Percentiles rank a stretch among this genome's conserved stretches.
phyloP scores from a whole-genome alignment of 805 yeast species.

The Hanseniaspora meyeri region DNA sequence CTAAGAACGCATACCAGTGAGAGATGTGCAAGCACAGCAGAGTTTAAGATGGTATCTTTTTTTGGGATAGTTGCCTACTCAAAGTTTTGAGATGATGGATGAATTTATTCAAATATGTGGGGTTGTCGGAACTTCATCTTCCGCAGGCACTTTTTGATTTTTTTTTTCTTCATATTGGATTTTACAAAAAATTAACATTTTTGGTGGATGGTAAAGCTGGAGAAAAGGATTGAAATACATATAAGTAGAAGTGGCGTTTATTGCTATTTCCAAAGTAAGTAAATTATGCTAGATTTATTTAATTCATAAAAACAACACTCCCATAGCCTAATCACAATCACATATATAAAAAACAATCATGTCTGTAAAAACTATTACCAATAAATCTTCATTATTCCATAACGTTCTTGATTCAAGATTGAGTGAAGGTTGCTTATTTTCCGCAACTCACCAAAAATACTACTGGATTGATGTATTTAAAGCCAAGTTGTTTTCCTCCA shows the following conservation, averaged over 20 bases:
- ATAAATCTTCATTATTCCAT: neutral
- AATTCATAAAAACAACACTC: no score
- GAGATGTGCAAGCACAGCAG: no score
- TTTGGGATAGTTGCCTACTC: no score
- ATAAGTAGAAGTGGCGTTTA: no score
- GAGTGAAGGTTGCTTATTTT: conserved; percentile 57
- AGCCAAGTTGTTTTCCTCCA: conserved; percentile 27
- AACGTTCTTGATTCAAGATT: conserved; percentile 27
- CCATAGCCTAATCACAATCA: neutral
- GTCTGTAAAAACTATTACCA: neutral
- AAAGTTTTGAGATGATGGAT: no score
- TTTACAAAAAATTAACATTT: no score
- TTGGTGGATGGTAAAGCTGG: neutral
- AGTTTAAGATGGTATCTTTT: no score
- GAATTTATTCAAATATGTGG: neutral
- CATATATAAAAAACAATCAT: neutral
- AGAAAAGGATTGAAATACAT: neutral
- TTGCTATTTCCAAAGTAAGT: no score
- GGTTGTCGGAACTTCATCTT: neutral
- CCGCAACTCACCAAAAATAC: conserved; percentile 39
- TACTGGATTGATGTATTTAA: conserved; percentile 34
- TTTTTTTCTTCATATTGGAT: no score
- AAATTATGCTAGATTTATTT: no score
- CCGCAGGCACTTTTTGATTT: neutral
- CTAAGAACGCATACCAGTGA: no score